Evolutionary conservation across 2,329 filamentous ascomycete species (phyloP).

Genomic region (Penicillium rolfsii): DNA sequence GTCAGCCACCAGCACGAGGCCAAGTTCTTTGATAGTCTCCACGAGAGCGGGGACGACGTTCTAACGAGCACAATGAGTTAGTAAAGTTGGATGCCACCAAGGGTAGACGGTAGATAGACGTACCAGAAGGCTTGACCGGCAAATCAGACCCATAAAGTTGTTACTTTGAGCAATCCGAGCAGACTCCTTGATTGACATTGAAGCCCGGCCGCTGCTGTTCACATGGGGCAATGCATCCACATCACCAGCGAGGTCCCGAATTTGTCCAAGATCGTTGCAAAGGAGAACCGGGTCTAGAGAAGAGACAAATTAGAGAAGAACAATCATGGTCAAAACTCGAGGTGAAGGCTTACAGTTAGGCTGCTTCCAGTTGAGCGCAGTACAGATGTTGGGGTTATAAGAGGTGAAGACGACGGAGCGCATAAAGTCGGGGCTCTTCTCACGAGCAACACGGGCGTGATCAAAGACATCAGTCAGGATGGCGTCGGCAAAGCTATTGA

Average conservation of each 20-base stretch:
- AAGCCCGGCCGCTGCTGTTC: conserved; percentile 68
- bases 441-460: conserved; percentile 73
- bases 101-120: conserved; percentile 39
- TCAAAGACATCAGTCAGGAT: conserved; percentile 87
- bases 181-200: conserved; percentile 89
- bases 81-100: conserved; percentile 15
- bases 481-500: conserved; percentile 83
- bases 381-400: conserved; percentile 87
- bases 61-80: conserved; percentile 54
- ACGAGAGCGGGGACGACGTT: conserved; percentile 91
- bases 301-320: not conserved
- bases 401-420: conserved; percentile 92
- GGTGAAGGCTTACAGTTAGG: conserved; percentile 72
- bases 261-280: conserved; percentile 81
- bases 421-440: conserved; percentile 70
- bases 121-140: conserved; percentile 83
- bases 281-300: conserved; percentile 79
- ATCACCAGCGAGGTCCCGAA: conserved; percentile 45
- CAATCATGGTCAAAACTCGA: not conserved
- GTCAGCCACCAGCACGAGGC: conserved; percentile 88
- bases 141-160: conserved; percentile 97
- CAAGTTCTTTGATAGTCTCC: conserved; percentile 91
- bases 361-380: conserved; percentile 97
- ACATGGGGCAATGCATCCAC: conserved; percentile 48
- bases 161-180: conserved; percentile 92